Percentiles rank a stretch among this genome's conserved stretches.
Evolutionary conservation across 352 stramenopile genomes (phyloP).

Genomic region (Phytophthora pistaciae): DNA sequence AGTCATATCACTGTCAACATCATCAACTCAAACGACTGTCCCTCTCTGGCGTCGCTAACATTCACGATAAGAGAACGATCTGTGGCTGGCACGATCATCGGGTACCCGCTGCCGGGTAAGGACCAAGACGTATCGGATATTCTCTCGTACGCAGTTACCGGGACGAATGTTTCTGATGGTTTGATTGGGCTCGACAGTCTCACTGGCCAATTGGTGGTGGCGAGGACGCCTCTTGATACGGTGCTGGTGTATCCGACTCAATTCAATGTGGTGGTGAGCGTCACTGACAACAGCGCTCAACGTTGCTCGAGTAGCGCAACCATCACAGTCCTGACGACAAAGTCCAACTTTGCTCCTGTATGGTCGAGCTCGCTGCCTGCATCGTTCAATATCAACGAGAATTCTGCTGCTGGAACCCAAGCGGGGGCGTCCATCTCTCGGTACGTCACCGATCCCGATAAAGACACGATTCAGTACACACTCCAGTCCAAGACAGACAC

Average conservation of each 20-base stretch:
- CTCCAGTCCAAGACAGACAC: slow-evolving; percentile 63
- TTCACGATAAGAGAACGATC: slow-evolving; percentile 60
- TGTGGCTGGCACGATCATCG: slow-evolving; percentile 37
- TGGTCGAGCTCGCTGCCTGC: slow-evolving; percentile 43
- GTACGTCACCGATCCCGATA: slow-evolving; percentile 52
- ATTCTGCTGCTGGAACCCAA: slow-evolving; percentile 35
- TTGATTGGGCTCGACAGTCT: slow-evolving; percentile 55
- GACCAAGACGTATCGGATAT: slow-evolving; percentile 63
- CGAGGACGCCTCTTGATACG: slow-evolving; percentile 23
- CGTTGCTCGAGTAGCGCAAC: slow-evolving; percentile 33
- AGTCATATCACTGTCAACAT: slow-evolving; percentile 44
- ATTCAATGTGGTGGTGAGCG: slow-evolving; percentile 44
- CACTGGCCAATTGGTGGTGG: slow-evolving; percentile 57
- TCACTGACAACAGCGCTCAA: slow-evolving; percentile 50
- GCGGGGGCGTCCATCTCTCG: slow-evolving; percentile 28
- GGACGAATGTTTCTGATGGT: slow-evolving; percentile 28
- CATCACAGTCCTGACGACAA: slow-evolving; percentile 46
- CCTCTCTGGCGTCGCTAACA: slow-evolving; percentile 38
- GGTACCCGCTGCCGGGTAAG: slow-evolving; percentile 58
- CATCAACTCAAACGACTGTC: slow-evolving; percentile 68
- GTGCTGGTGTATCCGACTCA: slow-evolving; percentile 51
- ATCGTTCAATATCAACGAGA: slow-evolving; percentile 53
- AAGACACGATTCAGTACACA: slow-evolving; percentile 52
- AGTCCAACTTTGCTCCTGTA: slow-evolving; percentile 60
- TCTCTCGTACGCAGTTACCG: slow-evolving; percentile 50